Evolutionary conservation across 208 protist genomes (phyloP), one percentile per base, ranked within the genome.

Genomic region (Wallacemonas sp.): DNA sequence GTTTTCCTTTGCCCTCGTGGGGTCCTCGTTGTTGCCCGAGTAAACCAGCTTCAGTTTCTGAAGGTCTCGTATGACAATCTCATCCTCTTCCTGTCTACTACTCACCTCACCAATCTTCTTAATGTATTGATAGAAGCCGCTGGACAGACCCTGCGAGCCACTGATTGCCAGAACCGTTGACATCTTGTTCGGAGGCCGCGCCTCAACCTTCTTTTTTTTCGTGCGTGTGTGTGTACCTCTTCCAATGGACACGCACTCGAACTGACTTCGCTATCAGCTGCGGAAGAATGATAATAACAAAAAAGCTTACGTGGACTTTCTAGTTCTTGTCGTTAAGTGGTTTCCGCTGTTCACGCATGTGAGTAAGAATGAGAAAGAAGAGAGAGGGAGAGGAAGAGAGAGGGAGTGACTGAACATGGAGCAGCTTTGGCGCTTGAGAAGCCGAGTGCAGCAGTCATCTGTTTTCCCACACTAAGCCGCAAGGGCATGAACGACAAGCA

Each of bases 21-120:
- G 37, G 37, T 57, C 38, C 19, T 21, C 41, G 37, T 57, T 69
- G 15, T 55, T 64, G 13, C 52, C 52, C 1, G 48, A 19, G 13
- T 85, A 55, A 19, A 54, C 41, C 10, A 42, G 65, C 63, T 92
- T 93, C 4, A 94, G 63, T 0, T 68, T 55, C n/a, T 61, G 69
- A 19, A 94, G 70, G 54, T 97, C 89, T 17, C 62, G 68, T 4
- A 42, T 37, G n/a, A 95, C 73, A 30, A 95, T 57, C 27, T 73
- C 68, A 59, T 92, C 85, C 59, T 97, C 88, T 61, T 94, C 89
- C 58, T 92, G 79, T 60, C 87, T 89, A 10, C 83, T 92, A n/a
- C 78, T 73, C n/a, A 73, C 60, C 46, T 95, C 83, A 9, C 83
- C 71, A 32, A 95, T 71, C 26, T 52, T 64, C 10, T 68, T 69